Percentiles rank a stretch among this genome's conserved stretches.
phyloP scores from a whole-genome alignment of 164 flowering plant genomes.

The Euptelea pleiosperma region DNA sequence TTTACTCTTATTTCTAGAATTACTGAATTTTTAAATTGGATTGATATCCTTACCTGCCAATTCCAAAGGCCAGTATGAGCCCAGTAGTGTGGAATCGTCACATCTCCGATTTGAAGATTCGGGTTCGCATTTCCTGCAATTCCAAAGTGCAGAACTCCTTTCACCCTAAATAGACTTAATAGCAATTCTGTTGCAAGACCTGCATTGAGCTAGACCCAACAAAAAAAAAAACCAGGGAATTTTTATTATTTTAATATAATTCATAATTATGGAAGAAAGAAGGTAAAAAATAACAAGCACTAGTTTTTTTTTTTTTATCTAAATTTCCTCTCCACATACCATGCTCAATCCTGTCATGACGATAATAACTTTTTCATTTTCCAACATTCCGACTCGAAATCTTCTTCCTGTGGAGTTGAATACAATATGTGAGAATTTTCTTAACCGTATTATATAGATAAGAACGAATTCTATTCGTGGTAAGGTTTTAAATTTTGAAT shows the following conservation, averaged over 20 bases:
- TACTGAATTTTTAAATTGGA: too few species aligned
- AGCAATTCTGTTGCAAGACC: conserved; percentile 46
- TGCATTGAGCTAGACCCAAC: conserved; percentile 57
- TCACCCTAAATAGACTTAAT: conserved; percentile 33
- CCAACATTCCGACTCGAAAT: conserved; percentile 35
- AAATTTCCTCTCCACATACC: too few species aligned
- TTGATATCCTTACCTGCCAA: conserved; percentile 90
- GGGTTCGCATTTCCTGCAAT: conserved; percentile 73
- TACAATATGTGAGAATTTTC: too few species aligned
- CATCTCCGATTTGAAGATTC: conserved; percentile 53
- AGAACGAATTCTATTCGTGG: too few species aligned
- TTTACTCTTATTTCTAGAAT: too few species aligned
- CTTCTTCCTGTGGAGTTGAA: too few species aligned
- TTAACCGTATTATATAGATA: too few species aligned
- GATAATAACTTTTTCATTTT: conserved; percentile 32
- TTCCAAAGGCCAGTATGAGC: conserved; percentile 72
- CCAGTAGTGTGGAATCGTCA: conserved; percentile 58
- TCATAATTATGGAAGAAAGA: background rate
- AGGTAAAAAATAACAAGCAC: too few species aligned
- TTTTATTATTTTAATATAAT: conserved; percentile 3
- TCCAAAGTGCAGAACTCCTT: conserved; percentile 55
- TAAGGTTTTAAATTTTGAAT: too few species aligned
- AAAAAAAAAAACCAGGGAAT: conserved; percentile 1
- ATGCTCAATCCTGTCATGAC: conserved; percentile 62
- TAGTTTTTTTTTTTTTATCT: too few species aligned